Evolutionary conservation across 2,329 filamentous ascomycete genomes (phyloP).

Genomic region (Coleophoma crateriformis): DNA sequence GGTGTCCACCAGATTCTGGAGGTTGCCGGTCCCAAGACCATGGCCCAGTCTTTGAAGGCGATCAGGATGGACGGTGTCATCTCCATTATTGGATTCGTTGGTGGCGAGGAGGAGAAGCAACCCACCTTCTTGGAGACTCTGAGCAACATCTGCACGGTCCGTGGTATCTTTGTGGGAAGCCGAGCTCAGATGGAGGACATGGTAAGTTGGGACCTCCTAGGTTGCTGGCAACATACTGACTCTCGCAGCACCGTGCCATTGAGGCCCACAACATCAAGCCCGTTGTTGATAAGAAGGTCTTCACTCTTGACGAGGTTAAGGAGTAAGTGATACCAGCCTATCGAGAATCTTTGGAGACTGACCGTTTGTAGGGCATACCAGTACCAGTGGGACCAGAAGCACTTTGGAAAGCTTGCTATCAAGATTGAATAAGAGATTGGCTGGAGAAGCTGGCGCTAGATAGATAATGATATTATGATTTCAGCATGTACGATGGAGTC

Average conservation of each 20-base stretch:
- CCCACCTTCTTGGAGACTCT: slow-evolving; percentile 25
- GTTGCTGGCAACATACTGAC: not conserved
- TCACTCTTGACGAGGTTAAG: slow-evolving; percentile 37
- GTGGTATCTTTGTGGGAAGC: slow-evolving; percentile 41
- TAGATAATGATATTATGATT: no score
- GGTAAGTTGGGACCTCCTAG: slow-evolving; percentile 9
- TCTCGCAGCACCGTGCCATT: slow-evolving; percentile 33
- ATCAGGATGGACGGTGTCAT: slow-evolving; percentile 36
- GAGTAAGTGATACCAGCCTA: slow-evolving; percentile 24
- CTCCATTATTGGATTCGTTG: slow-evolving; percentile 32
- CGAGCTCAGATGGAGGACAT: slow-evolving; percentile 45
- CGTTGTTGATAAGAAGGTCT: slow-evolving; percentile 39
- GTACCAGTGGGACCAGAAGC: slow-evolving; percentile 44
- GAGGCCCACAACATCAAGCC: slow-evolving; percentile 40
- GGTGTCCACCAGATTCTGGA: slow-evolving; percentile 40
- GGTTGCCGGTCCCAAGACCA: slow-evolving; percentile 32
- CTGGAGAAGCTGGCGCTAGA: no score
- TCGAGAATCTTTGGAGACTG: no score
- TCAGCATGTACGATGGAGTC: no score
- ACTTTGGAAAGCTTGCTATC: slow-evolving; percentile 42
- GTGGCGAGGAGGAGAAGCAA: slow-evolving; percentile 16
- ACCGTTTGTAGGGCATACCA: slow-evolving; percentile 34
- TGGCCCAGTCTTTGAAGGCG: slow-evolving; percentile 33
- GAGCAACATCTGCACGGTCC: slow-evolving; percentile 32
- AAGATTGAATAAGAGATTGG: slow-evolving; percentile 19